Conservation (phyloP, 2,329 filamentous ascomycete species). For the Epichloe gansuensis region DNA sequence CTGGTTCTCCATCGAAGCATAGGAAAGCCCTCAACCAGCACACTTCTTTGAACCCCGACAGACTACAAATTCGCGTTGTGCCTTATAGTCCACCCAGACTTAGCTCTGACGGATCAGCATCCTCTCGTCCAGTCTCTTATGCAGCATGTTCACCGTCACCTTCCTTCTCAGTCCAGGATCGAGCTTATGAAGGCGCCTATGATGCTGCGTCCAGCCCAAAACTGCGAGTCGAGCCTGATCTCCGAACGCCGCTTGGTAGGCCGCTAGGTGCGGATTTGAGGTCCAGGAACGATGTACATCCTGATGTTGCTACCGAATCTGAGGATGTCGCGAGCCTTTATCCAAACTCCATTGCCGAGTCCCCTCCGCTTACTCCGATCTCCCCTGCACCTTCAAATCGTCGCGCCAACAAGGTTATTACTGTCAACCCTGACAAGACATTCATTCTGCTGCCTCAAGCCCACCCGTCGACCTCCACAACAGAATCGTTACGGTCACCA, state of each 20-base stretch:
- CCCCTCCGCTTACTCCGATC: constrained; percentile 3
- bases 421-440: constrained; percentile 44
- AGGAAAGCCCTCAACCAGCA: neutral
- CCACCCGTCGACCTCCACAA: constrained; percentile 16
- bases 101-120: constrained; percentile 18
- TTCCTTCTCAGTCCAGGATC: neutral
- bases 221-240: neutral
- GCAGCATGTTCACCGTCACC: constrained; percentile 7
- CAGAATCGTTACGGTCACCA: constrained; percentile 26
- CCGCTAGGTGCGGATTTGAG: neutral
- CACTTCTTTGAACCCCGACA: constrained; percentile 10
- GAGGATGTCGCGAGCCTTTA: neutral
- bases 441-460: constrained; percentile 37
- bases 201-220: constrained; percentile 1
- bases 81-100: constrained; percentile 27
- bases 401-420: constrained; percentile 28
- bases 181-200: neutral
- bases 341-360: neutral
- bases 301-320: neutral
- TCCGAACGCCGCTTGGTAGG: neutral
- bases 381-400: constrained; percentile 17
- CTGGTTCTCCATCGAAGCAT: neutral
- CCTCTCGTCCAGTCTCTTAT: constrained; percentile 15
- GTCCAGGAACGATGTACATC: neutral
- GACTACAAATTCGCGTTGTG: constrained; percentile 25